Base-by-base conservation (phyloP, 2,329 filamentous ascomycete species). In the Colletotrichum lini region DNA sequence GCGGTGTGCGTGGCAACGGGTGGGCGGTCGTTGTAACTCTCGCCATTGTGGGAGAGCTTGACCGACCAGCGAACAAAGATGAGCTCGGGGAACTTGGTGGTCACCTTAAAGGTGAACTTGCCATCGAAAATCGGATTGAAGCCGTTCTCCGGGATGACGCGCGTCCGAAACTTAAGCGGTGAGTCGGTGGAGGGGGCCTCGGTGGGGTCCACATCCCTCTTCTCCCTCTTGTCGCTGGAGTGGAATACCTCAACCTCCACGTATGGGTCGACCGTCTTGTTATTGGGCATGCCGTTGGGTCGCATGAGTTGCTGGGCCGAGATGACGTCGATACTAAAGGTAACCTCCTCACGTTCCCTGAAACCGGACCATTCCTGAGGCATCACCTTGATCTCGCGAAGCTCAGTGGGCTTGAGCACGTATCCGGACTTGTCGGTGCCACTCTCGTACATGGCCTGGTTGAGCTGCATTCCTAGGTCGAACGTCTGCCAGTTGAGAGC, bases 401-500 rank as follows among this genome's bases (percentile, higher is more conserved):
- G 90, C 78, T 95, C 94, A 45, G 91, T 89, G 23, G 96, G 96
- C 84, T 99, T 99, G 64, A 98, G 88, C 16, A 98, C 95, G 77
- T 98, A 99, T 54, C 96, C 96, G 3, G 93, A 94, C 67, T 91
- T 90, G 82, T 98, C 96, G 15, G 89, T 92, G 53, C 94, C 94
- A 69, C 94, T 94, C 57, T 95, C 93, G 79, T 98, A 99, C 96
- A 99, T 98, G 78, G 96, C 96, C 75, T 96, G 93, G 80, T 98
- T 98, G 80, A 98, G 88, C 79, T 98, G 96, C 89, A 98, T 96
- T 56, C 95, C 94, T 21, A 97, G 87, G 79, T 98, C 96, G 78
- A 97, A 98, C 0, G 95, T 98, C 82, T 99, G 96, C 96, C 96
- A 98, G 82, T 99, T 99, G 73, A 98, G 87, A 0, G 96, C 96